A percentile compares a stretch with the other conserved stretches of the same genome.
These are phyloP conservation scores for Fusarium foetens DNA, from an alignment of 2,329 filamentous ascomycete species.

Conservation along the genomic window DNA sequence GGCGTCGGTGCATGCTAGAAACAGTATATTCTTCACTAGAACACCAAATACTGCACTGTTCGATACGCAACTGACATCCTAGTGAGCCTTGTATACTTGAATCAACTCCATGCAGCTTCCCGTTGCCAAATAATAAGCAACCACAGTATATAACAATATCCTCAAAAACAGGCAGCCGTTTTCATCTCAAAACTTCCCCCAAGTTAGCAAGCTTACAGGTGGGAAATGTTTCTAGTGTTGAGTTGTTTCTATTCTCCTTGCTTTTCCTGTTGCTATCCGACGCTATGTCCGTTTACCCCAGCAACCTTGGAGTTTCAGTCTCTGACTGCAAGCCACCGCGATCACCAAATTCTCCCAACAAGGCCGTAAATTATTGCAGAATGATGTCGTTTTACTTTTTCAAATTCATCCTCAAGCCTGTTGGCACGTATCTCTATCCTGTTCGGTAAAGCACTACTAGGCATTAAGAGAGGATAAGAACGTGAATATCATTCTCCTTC, in stretches of 20 bases:
- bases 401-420: fast-evolving
- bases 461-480: background rate
- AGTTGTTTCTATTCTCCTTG: background rate
- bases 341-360: background rate
- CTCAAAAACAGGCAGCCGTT: background rate
- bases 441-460: background rate
- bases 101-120: background rate
- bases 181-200: background rate
- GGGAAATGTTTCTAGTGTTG: background rate
- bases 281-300: background rate
- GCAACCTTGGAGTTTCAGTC: background rate
- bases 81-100: background rate
- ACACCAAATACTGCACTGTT: background rate
- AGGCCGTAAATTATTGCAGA: background rate
- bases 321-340: background rate
- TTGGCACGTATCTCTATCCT: no score
- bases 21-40: background rate
- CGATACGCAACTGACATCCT: background rate
- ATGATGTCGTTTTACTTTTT: background rate
- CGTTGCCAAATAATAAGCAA: background rate
- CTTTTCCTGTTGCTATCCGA: background rate
- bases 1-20: no score
- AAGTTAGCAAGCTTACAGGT: background rate
- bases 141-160: background rate
- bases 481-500: background rate